Evolutionary conservation across 495 filamentous ascomycete genomes (phyloP).

Genomic region (Zalerion maritima): DNA sequence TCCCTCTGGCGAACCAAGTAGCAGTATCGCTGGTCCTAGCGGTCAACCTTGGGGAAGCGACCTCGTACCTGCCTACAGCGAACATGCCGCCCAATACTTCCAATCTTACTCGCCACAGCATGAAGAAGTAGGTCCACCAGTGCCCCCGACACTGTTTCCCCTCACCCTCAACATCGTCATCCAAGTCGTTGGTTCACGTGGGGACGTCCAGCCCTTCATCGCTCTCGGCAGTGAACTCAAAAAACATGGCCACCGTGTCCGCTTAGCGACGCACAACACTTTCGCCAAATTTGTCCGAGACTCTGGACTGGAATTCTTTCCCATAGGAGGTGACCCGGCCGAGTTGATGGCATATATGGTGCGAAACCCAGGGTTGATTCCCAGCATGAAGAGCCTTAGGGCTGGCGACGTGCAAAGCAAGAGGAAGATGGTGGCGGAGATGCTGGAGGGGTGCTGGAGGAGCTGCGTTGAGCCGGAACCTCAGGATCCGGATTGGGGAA

Average conservation of each 20-base stretch:
- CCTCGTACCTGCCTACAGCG: too few relatives aligned
- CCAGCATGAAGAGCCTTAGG: conserved; percentile 28
- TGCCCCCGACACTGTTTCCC: too few relatives aligned
- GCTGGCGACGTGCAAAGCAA: conserved; percentile 32
- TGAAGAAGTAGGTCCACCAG: too few relatives aligned
- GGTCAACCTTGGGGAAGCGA: too few relatives aligned
- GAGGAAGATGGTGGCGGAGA: conserved; percentile 38
- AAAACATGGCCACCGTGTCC: conserved; percentile 41
- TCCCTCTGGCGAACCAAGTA: too few relatives aligned
- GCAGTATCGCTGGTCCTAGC: too few relatives aligned
- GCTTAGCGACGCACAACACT: conserved; percentile 46
- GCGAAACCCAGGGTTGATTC: conserved; percentile 38
- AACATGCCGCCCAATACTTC: too few relatives aligned
- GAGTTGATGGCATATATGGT: conserved; percentile 50
- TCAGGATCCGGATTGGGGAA: too few relatives aligned
- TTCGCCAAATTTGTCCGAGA: conserved; percentile 44
- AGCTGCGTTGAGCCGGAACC: conserved; percentile 45
- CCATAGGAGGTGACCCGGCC: conserved; percentile 47
- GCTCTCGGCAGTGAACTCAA: conserved; percentile 37
- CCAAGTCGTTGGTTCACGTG: conserved; percentile 46
- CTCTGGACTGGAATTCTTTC: conserved; percentile 44
- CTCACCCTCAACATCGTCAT: conserved; percentile 53
- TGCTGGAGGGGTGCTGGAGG: conserved; percentile 48
- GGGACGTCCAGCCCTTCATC: conserved; percentile 50
- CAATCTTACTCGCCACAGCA: too few relatives aligned